Percentiles rank a stretch among this genome's conserved stretches.
Conservation (phyloP, 306 rosid species). For the Arachis stenosperma region DNA sequence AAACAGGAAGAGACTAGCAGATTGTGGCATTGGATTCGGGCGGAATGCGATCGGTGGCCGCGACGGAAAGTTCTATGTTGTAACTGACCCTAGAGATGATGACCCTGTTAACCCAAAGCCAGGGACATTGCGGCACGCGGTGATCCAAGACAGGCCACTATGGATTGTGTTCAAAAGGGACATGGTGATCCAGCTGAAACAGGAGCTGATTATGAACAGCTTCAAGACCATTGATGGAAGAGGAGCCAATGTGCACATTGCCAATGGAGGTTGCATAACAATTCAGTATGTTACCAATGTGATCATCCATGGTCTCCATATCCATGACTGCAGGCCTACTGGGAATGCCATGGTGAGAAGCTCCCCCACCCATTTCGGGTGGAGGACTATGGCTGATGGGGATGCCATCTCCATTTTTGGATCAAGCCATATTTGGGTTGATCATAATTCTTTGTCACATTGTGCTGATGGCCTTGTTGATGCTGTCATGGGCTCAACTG, state of each 20-base stretch:
- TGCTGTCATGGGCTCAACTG: conserved; percentile 97
- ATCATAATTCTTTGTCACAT: conserved; percentile 88
- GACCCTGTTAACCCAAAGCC: conserved; percentile 88
- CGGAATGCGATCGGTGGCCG: conserved; percentile 97
- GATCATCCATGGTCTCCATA: conserved; percentile 85
- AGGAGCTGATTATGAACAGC: conserved; percentile 91
- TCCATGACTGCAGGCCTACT: conserved; percentile 93
- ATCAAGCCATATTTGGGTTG: conserved; percentile 94
- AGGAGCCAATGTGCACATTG: conserved; percentile 90
- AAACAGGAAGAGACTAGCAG: conserved; percentile 94
- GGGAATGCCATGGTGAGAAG: conserved; percentile 99
- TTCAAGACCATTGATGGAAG: conserved; percentile 97
- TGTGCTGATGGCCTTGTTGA: conserved; percentile 99
- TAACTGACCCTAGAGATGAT: conserved; percentile 78
- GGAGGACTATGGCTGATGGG: conserved; percentile 99
- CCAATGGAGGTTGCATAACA: conserved; percentile 89
- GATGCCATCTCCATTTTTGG: conserved; percentile 92
- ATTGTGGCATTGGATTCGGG: conserved; percentile 96
- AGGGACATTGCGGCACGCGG: conserved; percentile 92
- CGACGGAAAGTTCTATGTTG: conserved; percentile 87
- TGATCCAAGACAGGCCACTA: conserved; percentile 78
- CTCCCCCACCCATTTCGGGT: conserved; percentile 84
- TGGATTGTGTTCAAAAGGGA: conserved; percentile 98
- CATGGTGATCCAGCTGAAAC: conserved; percentile 93
- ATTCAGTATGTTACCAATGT: conserved; percentile 86